Conservation (phyloP, 371 early-diverging fungal genomes). For the Blastocladiella emersonii region DNA sequence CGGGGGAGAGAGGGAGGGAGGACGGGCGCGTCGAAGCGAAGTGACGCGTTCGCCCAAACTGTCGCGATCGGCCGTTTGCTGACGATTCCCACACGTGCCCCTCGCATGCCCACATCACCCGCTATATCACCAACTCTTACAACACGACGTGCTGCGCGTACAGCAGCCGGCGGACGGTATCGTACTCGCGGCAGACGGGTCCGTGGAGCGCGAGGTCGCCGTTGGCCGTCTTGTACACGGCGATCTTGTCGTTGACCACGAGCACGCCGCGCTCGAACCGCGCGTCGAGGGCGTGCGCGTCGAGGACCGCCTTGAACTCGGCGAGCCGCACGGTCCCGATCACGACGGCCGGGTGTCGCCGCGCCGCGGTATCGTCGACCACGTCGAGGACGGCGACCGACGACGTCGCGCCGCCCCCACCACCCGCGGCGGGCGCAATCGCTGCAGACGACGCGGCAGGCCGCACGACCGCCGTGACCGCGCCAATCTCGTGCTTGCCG, state of each 20-base stretch:
- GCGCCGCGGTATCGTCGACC: constrained; percentile 26
- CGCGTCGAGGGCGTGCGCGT: constrained; percentile 56
- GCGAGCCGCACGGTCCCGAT: constrained; percentile 77
- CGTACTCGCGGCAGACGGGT: constrained; percentile 18
- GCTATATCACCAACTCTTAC: too few species aligned
- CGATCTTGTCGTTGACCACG: constrained; percentile 65
- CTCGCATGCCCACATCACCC: too few species aligned
- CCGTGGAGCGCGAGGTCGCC: constrained; percentile 25
- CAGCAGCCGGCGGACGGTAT: constrained; percentile 19
- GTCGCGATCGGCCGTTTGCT: too few species aligned
- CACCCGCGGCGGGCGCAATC: constrained; percentile 1
- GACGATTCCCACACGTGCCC: too few species aligned
- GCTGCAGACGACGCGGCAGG: constrained; percentile 8
- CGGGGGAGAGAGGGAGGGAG: too few species aligned
- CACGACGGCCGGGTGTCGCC: constrained; percentile 50
- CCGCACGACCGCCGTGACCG: not conserved
- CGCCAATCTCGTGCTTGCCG: constrained; percentile 8
- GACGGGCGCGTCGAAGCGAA: too few species aligned
- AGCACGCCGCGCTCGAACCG: constrained; percentile 71
- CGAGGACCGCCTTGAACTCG: constrained; percentile 56
- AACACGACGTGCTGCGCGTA: constrained; percentile 24
- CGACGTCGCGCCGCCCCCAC: constrained; percentile 21
- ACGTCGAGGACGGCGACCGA: constrained; percentile 65
- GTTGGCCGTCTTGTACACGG: constrained; percentile 41
- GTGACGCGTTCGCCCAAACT: too few species aligned